Base-by-base conservation (phyloP, 2,329 filamentous ascomycete species). In the Cercospora citrullina region DNA sequence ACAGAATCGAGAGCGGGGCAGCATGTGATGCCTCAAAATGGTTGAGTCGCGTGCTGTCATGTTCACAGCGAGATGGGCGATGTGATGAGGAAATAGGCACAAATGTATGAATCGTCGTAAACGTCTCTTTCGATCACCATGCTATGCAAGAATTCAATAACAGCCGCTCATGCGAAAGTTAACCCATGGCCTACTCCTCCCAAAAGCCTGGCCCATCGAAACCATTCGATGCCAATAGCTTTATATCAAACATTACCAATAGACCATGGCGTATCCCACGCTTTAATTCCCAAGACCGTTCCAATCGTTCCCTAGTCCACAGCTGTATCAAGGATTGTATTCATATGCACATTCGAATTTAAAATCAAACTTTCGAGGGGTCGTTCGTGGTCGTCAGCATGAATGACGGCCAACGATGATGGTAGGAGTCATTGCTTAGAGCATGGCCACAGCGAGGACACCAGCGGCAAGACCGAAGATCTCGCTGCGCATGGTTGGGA, bases 381-480 rank as follows among this genome's bases (percentile, higher is more conserved):
- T 59, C 21, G 18, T 31, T 55, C 39, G 53, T 59, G n/a, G 48
- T 57, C 36, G 26, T 26, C 14, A 9, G 42, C 39, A 39, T 21
- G 45, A 39, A 61, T 63, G 60, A 53, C 59, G 39, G 48, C n/a
- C 48, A 66, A 72, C 67, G 57, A 71, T 70, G 14, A 7, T 39
- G 33, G 26, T 5, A 28, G 26, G 26, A 28, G 26, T 21, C 59
- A 7, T 39, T 66, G 64, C 68, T 75, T 76, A 77, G 53, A 77
- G 72, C 67, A 76, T 69, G 63, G 72, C 72, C 16, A 75, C 60
- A 36, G 75, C 76, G 55, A 73, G 12, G 68, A 75, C 69, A 72
- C 73, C 77, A 33, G 75, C 76, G 42, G 73, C 75, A 26, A 79
- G 66, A 57, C 74, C 76, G 66, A 75, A 73, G 63, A 76, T 16